These are phyloP conservation scores for Dictyostelium brefeldianum DNA, from an alignment of 78 protist genomes.

Conservation along the genomic window DNA sequence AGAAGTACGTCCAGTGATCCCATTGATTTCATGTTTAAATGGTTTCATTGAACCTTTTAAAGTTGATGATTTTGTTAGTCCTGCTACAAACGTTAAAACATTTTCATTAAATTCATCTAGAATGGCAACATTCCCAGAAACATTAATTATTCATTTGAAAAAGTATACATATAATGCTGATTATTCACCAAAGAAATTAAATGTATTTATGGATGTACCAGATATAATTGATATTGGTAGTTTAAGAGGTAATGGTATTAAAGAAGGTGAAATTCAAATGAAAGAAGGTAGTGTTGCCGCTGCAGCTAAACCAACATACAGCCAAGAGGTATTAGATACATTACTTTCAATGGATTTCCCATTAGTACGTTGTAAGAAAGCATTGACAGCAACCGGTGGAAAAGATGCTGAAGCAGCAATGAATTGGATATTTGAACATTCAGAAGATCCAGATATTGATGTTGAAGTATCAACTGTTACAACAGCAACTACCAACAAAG, in stretches of 20 bases:
- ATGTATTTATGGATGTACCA: constrained; percentile 86
- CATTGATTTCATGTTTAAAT: constrained; percentile 74
- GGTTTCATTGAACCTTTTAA: constrained; percentile 28
- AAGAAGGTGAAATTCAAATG: constrained; percentile 74
- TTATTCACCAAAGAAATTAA: constrained; percentile 90
- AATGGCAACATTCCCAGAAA: constrained; percentile 89
- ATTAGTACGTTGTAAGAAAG: constrained; percentile 22
- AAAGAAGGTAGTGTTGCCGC: constrained; percentile 53
- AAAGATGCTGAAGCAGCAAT: constrained; percentile 53
- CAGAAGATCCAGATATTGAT: constrained; percentile 64
- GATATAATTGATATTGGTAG: constrained; percentile 83
- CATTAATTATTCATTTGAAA: constrained; percentile 84
- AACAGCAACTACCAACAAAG: constrained; percentile 9
- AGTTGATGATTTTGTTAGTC: constrained; percentile 79
- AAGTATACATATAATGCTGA: constrained; percentile 84
- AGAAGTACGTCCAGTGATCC: constrained; percentile 81
- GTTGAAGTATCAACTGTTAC: not conserved
- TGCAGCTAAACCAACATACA: not conserved
- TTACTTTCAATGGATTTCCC: constrained; percentile 89
- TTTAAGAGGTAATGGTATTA: constrained; percentile 79
- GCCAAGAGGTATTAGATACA: constrained; percentile 46
- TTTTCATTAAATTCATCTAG: constrained; percentile 69
- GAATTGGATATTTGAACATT: constrained; percentile 67
- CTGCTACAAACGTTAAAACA: constrained; percentile 81
- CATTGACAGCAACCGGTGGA: constrained; percentile 33